Evolutionary conservation across 1,139 yeast species (phyloP), one percentile per base, ranked within the genome.

Genomic region (Zygotorulaspora mrakii): DNA sequence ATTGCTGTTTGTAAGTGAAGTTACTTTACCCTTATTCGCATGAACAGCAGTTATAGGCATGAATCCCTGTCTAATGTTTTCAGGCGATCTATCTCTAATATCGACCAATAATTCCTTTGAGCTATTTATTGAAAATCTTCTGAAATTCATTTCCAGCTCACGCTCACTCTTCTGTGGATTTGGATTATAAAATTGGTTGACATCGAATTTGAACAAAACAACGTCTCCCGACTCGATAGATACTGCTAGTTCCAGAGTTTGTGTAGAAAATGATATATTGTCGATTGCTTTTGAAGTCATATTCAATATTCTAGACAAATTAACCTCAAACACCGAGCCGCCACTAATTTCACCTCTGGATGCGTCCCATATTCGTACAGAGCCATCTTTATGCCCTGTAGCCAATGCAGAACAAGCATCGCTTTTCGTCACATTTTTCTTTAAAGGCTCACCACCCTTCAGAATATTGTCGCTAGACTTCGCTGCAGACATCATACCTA

Each of bases 361-460:
- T 1, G 88, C 81, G 61, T 89, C 96, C 73, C 86, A 79, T 14
- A 91, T 61, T 47, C 94, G 72, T 0, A 91, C 78, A 16, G 77
- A 70, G 0, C 96, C 97, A 54, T 82, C 79, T 25, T 74, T 74
- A 59, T 87, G 96, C 1, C 96, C 97, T 0, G 95, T 77, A 2
- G 84, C 74, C 35, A 83, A 62, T 2, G 87, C 83, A 24, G 77
- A 74, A 26, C 91, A 74, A 7, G 70, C 68, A 37, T 77, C 84
- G 49, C 72, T 76, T 7, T 71, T 66, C 11, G 91, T 79, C 23
- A 78, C 54, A 7, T 76, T 70, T 35, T 70, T 70, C 21, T 68
- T 68, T 0, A 75, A 75, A 0, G 94, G 82, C 1, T 80, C 76
- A 6, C 98, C 98, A 29, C 98, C 98, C 44, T 69, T 71, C 35